Percentiles rank a stretch among this genome's conserved stretches.
These are phyloP conservation scores for Macrophomina phaseolina DNA, from an alignment of 2,329 filamentous ascomycete genomes.

Conservation along the genomic window DNA sequence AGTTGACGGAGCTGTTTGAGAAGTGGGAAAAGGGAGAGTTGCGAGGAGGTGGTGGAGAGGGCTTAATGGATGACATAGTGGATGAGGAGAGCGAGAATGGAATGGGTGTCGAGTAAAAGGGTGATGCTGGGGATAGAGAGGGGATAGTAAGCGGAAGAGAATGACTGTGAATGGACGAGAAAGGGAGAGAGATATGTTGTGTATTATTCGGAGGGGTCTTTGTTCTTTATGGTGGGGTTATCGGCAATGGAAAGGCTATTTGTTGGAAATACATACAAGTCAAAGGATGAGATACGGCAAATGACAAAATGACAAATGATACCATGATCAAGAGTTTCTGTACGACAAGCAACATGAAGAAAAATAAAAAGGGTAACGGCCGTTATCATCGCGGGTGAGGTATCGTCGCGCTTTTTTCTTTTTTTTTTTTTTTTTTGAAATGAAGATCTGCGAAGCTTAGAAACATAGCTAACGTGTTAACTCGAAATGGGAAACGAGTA, in stretches of 20 bases:
- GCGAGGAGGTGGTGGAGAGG: not conserved
- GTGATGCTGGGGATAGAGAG: too few species aligned
- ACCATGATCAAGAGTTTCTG: not conserved
- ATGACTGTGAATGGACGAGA: not conserved
- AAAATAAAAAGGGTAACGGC: too few species aligned
- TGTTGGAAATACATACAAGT: not conserved
- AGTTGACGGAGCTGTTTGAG: constrained; percentile 11
- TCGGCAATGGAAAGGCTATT: not conserved
- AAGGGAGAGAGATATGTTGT: not conserved
- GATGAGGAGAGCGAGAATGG: constrained; percentile 1
- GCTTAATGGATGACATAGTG: not conserved
- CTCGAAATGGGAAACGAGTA: too few species aligned
- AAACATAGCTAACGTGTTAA: too few species aligned
- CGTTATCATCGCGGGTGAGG: too few species aligned
- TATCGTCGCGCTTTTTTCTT: too few species aligned
- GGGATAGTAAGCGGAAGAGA: not conserved
- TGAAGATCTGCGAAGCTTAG: too few species aligned
- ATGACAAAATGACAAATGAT: constrained; percentile 10
- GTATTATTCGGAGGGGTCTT: not conserved
- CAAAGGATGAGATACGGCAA: constrained; percentile 10
- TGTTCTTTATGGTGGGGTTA: not conserved
- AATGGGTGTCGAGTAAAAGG: not conserved
- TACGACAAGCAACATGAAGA: too few species aligned
- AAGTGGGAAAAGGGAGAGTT: constrained; percentile 16
- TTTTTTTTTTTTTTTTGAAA: too few species aligned